A percentile compares a stretch with the other conserved stretches of the same genome.
Conservation (phyloP, 2,329 filamentous ascomycete genomes). For the Niveomyces coronatus region DNA sequence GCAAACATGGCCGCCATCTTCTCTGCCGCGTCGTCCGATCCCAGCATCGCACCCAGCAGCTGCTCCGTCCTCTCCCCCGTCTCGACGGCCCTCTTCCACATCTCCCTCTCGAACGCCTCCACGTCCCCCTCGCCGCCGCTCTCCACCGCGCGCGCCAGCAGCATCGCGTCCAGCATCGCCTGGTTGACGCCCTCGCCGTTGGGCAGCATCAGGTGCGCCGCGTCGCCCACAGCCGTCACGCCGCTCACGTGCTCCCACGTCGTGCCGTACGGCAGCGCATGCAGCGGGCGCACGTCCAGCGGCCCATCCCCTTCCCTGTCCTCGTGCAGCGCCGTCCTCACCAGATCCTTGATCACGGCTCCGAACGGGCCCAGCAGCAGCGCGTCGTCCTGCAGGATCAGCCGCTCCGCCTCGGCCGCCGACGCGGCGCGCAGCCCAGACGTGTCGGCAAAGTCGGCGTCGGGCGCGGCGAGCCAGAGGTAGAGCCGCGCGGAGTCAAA, state of each 20-base stretch:
- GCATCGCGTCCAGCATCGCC: conserved; percentile 38
- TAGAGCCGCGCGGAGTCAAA: conserved; percentile 22
- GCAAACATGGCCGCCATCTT: not conserved
- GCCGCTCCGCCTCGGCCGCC: not conserved
- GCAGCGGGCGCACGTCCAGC: conserved; percentile 18
- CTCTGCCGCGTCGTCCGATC: not conserved
- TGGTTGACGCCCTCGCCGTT: conserved; percentile 45
- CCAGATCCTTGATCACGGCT: conserved; percentile 17
- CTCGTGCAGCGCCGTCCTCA: conserved; percentile 18
- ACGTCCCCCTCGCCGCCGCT: no score
- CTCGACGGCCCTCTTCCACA: conserved; percentile 6
- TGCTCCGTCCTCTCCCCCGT: conserved; percentile 2
- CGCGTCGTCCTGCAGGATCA: not conserved
- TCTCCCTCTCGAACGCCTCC: conserved; percentile 16
- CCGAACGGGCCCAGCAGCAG: conserved; percentile 1
- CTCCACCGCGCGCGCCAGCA: no score
- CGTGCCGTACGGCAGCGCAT: conserved; percentile 32
- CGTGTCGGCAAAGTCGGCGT: conserved; percentile 15
- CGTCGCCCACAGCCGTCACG: conserved; percentile 43
- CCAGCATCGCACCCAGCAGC: conserved; percentile 5
- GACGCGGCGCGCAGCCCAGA: not conserved
- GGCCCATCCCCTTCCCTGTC: conserved; percentile 11
- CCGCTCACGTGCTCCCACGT: conserved; percentile 31
- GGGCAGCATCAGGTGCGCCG: conserved; percentile 42
- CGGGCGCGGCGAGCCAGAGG: conserved; percentile 15